Conservation (phyloP, 345 rosid genomes). For the Corymbia maculata region DNA sequence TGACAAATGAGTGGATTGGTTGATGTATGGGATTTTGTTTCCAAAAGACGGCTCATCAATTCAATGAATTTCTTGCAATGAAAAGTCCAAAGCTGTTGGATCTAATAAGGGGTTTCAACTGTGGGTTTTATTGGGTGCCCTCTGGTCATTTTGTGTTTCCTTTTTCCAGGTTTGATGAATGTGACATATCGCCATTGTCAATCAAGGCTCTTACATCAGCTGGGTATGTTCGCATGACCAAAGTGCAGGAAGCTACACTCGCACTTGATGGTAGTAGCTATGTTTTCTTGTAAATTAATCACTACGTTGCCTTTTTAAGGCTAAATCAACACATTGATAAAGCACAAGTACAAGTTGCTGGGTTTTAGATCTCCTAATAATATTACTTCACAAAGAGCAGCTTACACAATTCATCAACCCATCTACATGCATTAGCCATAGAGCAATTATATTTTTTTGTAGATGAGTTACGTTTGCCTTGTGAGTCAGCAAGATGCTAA, state of each 20-base stretch:
- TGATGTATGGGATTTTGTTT: neutral
- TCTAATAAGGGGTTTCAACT: neutral
- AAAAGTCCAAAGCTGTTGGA: neutral
- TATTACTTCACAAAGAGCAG: neutral
- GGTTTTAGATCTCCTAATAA: neutral
- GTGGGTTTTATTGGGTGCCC: neutral
- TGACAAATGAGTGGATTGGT: neutral
- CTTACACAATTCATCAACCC: neutral
- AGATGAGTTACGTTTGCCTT: neutral
- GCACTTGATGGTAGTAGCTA: conserved; percentile 52
- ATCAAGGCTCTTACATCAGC: conserved; percentile 67
- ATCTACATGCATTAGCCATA: neutral
- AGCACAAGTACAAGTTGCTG: neutral
- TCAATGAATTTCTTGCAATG: neutral
- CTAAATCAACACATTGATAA: neutral
- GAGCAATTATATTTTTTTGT: neutral
- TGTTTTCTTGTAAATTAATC: neutral
- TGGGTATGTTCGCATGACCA: conserved; percentile 80
- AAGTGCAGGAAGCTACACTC: conserved; percentile 80
- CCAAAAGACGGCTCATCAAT: neutral
- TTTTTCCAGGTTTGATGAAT: conserved; percentile 67
- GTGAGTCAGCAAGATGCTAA: neutral
- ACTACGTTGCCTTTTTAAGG: neutral
- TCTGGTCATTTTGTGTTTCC: neutral
- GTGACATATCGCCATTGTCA: conserved; percentile 70